phyloP scores from a whole-genome alignment of 108 stramenopile genomes.

The Nitzschia putrida region DNA sequence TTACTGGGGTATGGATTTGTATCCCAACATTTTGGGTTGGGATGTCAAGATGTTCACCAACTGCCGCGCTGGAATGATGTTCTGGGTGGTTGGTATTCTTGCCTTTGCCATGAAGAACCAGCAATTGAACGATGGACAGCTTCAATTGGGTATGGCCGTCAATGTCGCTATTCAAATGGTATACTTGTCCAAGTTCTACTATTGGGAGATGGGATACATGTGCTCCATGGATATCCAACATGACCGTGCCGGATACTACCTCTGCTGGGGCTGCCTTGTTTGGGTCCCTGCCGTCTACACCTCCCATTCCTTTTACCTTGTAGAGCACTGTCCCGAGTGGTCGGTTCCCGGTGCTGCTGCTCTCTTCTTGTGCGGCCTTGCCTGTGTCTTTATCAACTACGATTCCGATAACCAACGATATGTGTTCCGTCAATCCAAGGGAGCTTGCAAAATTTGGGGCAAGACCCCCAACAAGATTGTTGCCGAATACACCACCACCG shows the following conservation, averaged over 20 bases:
- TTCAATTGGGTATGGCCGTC: slow-evolving; percentile 69
- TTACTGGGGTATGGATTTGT: slow-evolving; percentile 99
- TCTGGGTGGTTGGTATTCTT: slow-evolving; percentile 82
- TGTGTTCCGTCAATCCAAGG: slow-evolving; percentile 85
- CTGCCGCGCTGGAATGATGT: slow-evolving; percentile 98
- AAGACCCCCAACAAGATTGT: slow-evolving; percentile 80
- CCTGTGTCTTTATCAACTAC: slow-evolving; percentile 90
- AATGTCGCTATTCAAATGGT: slow-evolving; percentile 76
- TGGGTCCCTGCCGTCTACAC: slow-evolving; percentile 98
- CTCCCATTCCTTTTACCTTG: slow-evolving; percentile 81
- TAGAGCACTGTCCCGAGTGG: slow-evolving; percentile 78
- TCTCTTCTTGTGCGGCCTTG: slow-evolving; percentile 72
- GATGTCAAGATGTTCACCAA: slow-evolving; percentile 98
- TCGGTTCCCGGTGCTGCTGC: slow-evolving; percentile 50
- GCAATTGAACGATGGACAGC: slow-evolving; percentile 45
- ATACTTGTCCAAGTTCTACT: slow-evolving; percentile 98
- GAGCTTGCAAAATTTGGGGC: slow-evolving; percentile 90
- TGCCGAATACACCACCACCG: slow-evolving; percentile 85
- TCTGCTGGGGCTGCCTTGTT: slow-evolving; percentile 99
- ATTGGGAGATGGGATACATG: slow-evolving; percentile 99
- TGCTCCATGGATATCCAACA: slow-evolving; percentile 95
- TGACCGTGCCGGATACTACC: slow-evolving; percentile 86
- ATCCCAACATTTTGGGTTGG: slow-evolving; percentile 91
- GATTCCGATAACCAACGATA: slow-evolving; percentile 95
- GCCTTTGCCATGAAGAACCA: slow-evolving; percentile 54